A percentile compares a stretch with the other conserved stretches of the same genome.
phyloP scores from a whole-genome alignment of 768 basidiomycete genomes.

The Sporobolomyces pararoseus region DNA sequence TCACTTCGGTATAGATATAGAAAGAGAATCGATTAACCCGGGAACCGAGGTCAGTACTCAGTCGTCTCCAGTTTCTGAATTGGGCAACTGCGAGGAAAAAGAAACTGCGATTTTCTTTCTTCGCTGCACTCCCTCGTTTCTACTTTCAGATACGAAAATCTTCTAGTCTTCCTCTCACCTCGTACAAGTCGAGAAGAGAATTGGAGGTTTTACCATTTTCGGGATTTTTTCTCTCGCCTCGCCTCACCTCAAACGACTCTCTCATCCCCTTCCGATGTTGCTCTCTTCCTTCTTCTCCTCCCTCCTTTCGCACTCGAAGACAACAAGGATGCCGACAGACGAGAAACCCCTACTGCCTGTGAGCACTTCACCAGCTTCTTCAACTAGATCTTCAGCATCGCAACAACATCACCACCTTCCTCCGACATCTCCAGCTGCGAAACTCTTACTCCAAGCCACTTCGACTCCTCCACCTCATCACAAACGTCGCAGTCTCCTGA shows the following conservation, averaged over 20 bases:
- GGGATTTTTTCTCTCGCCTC: too few relatives aligned
- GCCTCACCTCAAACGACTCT: not conserved
- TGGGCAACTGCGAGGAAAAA: too few relatives aligned
- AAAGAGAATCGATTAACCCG: too few relatives aligned
- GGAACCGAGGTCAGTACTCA: too few relatives aligned
- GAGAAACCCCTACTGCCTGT: conserved; percentile 5
- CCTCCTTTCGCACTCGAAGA: not conserved
- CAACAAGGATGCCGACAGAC: not conserved
- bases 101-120: too few relatives aligned
- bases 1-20: too few relatives aligned
- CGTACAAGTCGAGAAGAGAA: too few relatives aligned
- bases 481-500: not conserved
- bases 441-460: not conserved
- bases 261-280: not conserved
- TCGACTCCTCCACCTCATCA: not conserved
- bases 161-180: too few relatives aligned
- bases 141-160: too few relatives aligned
- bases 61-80: too few relatives aligned
- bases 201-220: too few relatives aligned
- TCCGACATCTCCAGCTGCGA: conserved; percentile 11
- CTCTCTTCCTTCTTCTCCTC: not conserved
- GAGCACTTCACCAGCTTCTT: conserved; percentile 4
- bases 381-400: not conserved
- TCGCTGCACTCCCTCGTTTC: too few relatives aligned
- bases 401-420: not conserved